A percentile compares a stretch with the other conserved stretches of the same genome.
These are phyloP conservation scores for Beta macrorhiza DNA, from an alignment of 179 eudicot genomes.

Conservation along the genomic window DNA sequence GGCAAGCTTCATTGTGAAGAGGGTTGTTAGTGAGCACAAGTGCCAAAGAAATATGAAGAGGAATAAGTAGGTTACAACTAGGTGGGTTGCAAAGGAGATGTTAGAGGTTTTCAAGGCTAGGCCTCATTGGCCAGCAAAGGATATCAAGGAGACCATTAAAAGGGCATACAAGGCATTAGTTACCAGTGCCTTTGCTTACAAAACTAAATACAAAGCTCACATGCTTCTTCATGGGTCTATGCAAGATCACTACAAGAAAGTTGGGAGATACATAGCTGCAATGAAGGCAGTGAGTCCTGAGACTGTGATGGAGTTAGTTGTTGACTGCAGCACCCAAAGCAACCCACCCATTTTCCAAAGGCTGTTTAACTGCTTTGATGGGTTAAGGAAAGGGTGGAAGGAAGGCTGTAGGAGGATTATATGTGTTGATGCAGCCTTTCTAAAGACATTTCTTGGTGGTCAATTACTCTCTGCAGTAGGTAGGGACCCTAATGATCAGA, in stretches of 20 bases:
- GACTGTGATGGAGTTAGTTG: not conserved
- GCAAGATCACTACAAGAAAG: not conserved
- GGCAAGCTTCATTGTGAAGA: too few relatives aligned
- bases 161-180: not conserved
- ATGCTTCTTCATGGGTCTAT: not conserved
- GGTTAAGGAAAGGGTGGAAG: not conserved
- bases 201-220: not conserved
- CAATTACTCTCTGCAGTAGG: not conserved
- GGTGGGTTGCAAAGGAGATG: too few relatives aligned
- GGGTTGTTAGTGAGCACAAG: too few relatives aligned
- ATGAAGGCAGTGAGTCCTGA: not conserved
- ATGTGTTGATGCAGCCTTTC: not conserved
- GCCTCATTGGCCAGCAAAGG: not conserved
- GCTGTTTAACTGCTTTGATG: not conserved
- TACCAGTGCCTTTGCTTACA: not conserved
- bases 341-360: slow-evolving; percentile 5
- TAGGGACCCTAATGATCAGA: slow-evolving; percentile 3
- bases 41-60: too few relatives aligned
- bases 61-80: too few relatives aligned
- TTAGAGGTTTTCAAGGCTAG: too few relatives aligned
- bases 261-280: not conserved
- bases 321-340: not conserved
- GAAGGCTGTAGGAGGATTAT: not conserved
- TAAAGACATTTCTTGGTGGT: slow-evolving; percentile 9
- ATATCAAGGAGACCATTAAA: not conserved